A percentile compares a stretch with the other conserved stretches of the same genome.
Evolutionary conservation across 495 filamentous ascomycete species (phyloP).

Genomic region (Aspergillus mulundensis): DNA sequence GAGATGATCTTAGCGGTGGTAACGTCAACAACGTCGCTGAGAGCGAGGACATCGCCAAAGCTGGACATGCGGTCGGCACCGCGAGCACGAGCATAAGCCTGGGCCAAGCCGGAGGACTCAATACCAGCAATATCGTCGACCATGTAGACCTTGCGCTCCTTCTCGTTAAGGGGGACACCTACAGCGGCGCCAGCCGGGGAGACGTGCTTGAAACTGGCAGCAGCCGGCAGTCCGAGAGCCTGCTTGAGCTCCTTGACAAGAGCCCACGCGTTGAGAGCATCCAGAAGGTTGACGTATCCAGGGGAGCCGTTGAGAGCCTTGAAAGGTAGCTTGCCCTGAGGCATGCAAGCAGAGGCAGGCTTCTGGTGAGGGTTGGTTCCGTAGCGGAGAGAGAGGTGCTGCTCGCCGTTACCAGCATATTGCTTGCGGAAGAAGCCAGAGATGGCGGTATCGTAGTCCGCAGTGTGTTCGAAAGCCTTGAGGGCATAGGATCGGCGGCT

Average conservation of each 20-base stretch:
- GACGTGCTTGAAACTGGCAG: conserved; percentile 98
- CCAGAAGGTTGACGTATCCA: conserved; percentile 94
- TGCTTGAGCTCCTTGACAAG: conserved; percentile 94
- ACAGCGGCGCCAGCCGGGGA: conserved; percentile 95
- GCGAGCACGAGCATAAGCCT: conserved; percentile 91
- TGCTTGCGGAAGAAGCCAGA: conserved; percentile 96
- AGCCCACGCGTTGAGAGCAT: conserved; percentile 94
- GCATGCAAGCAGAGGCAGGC: conserved; percentile 78
- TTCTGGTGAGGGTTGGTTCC: conserved; percentile 98
- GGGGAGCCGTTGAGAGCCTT: conserved; percentile 90
- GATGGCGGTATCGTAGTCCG: conserved; percentile 92
- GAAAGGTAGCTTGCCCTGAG: conserved; percentile 76
- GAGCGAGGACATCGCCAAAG: conserved; percentile 93
- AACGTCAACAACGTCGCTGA: conserved; percentile 83
- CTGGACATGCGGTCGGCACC: conserved; percentile 96
- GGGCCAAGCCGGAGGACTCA: conserved; percentile 77
- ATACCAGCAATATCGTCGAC: conserved; percentile 91
- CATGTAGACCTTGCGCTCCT: conserved; percentile 96
- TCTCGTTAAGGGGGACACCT: conserved; percentile 75
- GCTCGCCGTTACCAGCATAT: conserved; percentile 79
- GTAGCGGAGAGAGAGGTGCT: conserved; percentile 85
- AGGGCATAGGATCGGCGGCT: conserved; percentile 84
- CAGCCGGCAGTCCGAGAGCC: conserved; percentile 82
- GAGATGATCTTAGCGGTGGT: conserved; percentile 95
- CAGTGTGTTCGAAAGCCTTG: conserved; percentile 98